Evolutionary conservation across 345 rosid species (phyloP).

Genomic region (Camelina neglecta): DNA sequence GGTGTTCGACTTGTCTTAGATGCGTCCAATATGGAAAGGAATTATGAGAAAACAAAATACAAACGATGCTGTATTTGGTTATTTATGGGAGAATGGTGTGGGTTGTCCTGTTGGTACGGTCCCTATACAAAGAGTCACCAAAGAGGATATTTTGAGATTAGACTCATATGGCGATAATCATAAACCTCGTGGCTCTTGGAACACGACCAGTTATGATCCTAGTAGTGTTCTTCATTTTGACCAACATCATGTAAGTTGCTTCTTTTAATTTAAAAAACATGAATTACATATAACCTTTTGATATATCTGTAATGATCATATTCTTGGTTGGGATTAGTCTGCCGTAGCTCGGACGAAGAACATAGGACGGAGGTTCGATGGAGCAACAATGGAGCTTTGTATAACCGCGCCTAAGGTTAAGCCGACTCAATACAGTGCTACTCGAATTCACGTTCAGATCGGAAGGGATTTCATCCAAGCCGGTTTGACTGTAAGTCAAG

Average conservation of each 20-base stretch:
- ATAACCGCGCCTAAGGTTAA: conserved; percentile 23
- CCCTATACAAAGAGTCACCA: conserved; percentile 31
- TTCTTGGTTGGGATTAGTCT: conserved; percentile 7
- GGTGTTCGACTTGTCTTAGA: conserved; percentile 10
- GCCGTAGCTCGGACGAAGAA: conserved; percentile 26
- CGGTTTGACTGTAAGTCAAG: conserved; percentile 7
- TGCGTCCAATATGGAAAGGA: conserved; percentile 19
- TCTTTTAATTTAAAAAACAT: too few species aligned
- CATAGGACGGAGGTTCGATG: background rate
- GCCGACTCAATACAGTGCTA: conserved; percentile 21
- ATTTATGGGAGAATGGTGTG: conserved; percentile 43
- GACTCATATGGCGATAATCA: conserved; percentile 5
- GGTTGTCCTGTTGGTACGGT: conserved; percentile 43
- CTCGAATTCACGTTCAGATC: conserved; percentile 29
- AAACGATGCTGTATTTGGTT: conserved; percentile 25
- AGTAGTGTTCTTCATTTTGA: too few species aligned
- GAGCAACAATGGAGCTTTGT: conserved; percentile 35
- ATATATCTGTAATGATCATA: background rate
- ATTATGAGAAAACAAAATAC: background rate
- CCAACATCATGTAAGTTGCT: too few species aligned
- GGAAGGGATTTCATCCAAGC: conserved; percentile 27
- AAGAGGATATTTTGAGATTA: conserved; percentile 13
- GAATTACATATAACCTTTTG: too few species aligned
- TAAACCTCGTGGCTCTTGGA: conserved; percentile 29
- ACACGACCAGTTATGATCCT: background rate